These are phyloP conservation scores for Aspergillus olivimuriae DNA, from an alignment of 495 filamentous ascomycete genomes.

Conservation along the genomic window DNA sequence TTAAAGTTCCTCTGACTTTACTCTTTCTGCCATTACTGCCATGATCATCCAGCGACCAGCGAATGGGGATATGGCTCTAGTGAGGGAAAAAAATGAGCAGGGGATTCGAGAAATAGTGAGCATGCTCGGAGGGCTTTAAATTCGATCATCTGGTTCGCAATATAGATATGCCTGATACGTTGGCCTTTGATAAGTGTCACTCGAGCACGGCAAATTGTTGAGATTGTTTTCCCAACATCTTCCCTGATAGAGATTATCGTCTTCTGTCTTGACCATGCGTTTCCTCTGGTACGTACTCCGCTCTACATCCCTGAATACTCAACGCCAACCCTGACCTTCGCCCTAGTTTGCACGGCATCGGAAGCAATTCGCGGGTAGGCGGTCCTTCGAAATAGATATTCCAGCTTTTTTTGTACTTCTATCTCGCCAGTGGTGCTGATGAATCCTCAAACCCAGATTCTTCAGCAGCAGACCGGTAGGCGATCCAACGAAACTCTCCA, in stretches of 20 bases:
- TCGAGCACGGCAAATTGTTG: background rate
- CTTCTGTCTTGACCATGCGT: background rate
- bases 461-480: conserved; percentile 7
- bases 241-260: background rate
- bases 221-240: background rate
- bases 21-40: too few relatives aligned
- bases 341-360: conserved; percentile 13
- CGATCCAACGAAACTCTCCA: background rate
- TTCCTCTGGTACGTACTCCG: background rate
- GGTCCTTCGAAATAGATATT: background rate
- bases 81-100: too few relatives aligned
- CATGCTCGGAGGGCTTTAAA: too few relatives aligned
- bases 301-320: background rate
- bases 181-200: background rate
- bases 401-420: too few relatives aligned
- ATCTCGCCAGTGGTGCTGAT: too few relatives aligned
- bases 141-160: too few relatives aligned
- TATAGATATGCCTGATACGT: too few relatives aligned
- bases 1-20: too few relatives aligned
- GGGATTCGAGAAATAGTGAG: too few relatives aligned
- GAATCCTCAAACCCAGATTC: background rate
- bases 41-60: too few relatives aligned
- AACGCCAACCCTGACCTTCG: background rate
- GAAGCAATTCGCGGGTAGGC: conserved; percentile 13
- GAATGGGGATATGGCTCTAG: too few relatives aligned